phyloP scores from a whole-genome alignment of 305 asterid genomes.

The Fraxinus floribunda region DNA sequence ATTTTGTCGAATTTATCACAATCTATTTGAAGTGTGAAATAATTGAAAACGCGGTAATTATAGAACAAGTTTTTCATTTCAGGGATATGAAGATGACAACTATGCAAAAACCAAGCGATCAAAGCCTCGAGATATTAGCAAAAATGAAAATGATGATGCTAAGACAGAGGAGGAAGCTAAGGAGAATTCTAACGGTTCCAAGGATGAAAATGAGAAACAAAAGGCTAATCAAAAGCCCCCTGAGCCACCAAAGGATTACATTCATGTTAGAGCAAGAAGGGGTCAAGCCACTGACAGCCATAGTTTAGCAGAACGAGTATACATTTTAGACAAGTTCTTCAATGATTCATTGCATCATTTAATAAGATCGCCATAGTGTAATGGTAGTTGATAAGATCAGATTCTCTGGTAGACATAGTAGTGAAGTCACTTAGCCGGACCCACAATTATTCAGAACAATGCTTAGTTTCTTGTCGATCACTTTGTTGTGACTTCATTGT shows the following conservation, averaged over 20 bases:
- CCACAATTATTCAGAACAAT: not conserved
- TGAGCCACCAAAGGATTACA: conserved; percentile 61
- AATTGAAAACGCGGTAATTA: not conserved
- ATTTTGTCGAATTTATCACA: not conserved
- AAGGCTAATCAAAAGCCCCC: conserved; percentile 35
- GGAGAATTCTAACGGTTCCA: conserved; percentile 20
- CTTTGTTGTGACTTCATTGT: not conserved
- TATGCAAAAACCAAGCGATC: conserved; percentile 46
- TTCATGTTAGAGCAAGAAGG: conserved; percentile 90
- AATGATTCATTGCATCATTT: not conserved
- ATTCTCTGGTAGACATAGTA: not conserved
- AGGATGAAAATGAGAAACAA: conserved; percentile 33
- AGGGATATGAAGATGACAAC: conserved; percentile 44
- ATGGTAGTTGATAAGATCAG: not conserved
- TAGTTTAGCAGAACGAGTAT: conserved; percentile 88
- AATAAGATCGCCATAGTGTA: not conserved
- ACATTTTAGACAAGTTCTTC: not conserved
- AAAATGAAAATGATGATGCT: conserved; percentile 26
- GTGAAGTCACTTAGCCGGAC: not conserved
- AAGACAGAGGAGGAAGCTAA: conserved; percentile 37
- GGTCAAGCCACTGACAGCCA: conserved; percentile 98
- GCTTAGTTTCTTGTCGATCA: not conserved
- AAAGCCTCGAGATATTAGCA: conserved; percentile 37
- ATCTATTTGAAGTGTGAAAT: not conserved
- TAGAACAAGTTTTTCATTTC: conserved; percentile 1